These are phyloP conservation scores for Didymella lethalis DNA, from an alignment of 2,329 filamentous ascomycete genomes.

Conservation along the genomic window DNA sequence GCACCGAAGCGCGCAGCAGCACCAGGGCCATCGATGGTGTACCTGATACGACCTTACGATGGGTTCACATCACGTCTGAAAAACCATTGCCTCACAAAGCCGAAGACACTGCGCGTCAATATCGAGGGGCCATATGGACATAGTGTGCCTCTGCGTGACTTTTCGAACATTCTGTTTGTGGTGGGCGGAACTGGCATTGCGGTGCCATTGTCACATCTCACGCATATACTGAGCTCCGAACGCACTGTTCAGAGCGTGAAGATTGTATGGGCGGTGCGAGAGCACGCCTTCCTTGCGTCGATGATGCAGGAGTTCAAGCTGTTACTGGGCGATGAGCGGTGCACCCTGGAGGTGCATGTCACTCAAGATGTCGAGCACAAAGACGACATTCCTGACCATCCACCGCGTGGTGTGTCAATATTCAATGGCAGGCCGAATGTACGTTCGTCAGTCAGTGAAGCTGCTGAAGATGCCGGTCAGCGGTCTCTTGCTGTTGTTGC, in stretches of 20 bases:
- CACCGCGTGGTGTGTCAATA: slow-evolving; percentile 37
- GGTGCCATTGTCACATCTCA: slow-evolving; percentile 43
- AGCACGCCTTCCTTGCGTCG: slow-evolving; percentile 38
- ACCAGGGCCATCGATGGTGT: slow-evolving; percentile 47
- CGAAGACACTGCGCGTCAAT: slow-evolving; percentile 50
- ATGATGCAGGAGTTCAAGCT: slow-evolving; percentile 35
- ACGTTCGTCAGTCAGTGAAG: slow-evolving; percentile 40
- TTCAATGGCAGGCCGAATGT: slow-evolving; percentile 52
- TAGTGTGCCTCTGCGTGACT: slow-evolving; percentile 52
- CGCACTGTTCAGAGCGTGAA: slow-evolving; percentile 33
- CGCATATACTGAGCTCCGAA: slow-evolving; percentile 23
- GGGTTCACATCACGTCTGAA: slow-evolving; percentile 60
- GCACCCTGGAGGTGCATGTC: slow-evolving; percentile 39
- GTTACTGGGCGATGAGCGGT: slow-evolving; percentile 35
- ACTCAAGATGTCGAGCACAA: slow-evolving; percentile 36
- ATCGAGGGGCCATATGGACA: slow-evolving; percentile 62
- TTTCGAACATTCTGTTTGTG: slow-evolving; percentile 49
- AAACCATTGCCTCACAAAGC: slow-evolving; percentile 28
- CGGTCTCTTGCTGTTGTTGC: slow-evolving; percentile 51
- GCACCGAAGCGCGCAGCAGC: slow-evolving; percentile 1
- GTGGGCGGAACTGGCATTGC: slow-evolving; percentile 50
- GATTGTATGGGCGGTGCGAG: slow-evolving; percentile 48
- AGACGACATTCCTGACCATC: slow-evolving; percentile 29
- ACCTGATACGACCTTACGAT: slow-evolving; percentile 60
- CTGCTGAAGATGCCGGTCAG: slow-evolving; percentile 43